These are phyloP conservation scores for Cladophialophora exuberans DNA, from an alignment of 2,329 filamentous ascomycete genomes.

Conservation along the genomic window DNA sequence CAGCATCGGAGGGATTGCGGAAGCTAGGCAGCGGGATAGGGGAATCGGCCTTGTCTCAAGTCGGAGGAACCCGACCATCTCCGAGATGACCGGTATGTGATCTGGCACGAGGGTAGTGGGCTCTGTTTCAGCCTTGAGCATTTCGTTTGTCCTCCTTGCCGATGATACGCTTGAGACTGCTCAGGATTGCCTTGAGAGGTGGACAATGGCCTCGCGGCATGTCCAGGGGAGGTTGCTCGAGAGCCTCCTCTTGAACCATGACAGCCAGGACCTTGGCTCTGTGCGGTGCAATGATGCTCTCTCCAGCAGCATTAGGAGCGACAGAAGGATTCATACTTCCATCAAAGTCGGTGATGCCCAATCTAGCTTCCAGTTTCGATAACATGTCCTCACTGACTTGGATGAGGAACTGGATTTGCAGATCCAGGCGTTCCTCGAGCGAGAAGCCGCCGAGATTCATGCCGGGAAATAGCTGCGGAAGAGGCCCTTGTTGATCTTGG, in stretches of 20 bases:
- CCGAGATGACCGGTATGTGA: background rate
- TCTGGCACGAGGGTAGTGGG: background rate
- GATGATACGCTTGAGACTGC: background rate
- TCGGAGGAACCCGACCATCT: too few species aligned
- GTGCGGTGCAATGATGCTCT: slow-evolving; percentile 1
- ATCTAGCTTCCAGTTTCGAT: slow-evolving; percentile 6
- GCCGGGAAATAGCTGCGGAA: slow-evolving; percentile 12
- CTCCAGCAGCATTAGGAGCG: background rate
- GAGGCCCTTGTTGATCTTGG: background rate
- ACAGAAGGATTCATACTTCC: too few species aligned
- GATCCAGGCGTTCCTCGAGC: slow-evolving; percentile 7
- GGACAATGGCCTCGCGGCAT: slow-evolving; percentile 10
- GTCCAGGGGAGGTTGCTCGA: slow-evolving; percentile 14
- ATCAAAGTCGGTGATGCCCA: slow-evolving; percentile 1
- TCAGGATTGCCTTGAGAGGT: slow-evolving; percentile 3
- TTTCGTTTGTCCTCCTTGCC: background rate
- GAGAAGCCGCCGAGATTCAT: slow-evolving; percentile 17
- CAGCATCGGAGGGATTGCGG: too few species aligned
- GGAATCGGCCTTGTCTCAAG: too few species aligned
- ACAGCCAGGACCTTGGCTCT: slow-evolving; percentile 3
- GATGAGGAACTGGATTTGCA: slow-evolving; percentile 18
- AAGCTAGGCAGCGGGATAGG: too few species aligned
- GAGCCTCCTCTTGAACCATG: slow-evolving; percentile 13
- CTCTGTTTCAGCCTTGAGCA: background rate
- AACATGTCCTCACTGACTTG: slow-evolving; percentile 16